phyloP scores from a whole-genome alignment of 768 basidiomycete species.

The Terana coerulea region DNA sequence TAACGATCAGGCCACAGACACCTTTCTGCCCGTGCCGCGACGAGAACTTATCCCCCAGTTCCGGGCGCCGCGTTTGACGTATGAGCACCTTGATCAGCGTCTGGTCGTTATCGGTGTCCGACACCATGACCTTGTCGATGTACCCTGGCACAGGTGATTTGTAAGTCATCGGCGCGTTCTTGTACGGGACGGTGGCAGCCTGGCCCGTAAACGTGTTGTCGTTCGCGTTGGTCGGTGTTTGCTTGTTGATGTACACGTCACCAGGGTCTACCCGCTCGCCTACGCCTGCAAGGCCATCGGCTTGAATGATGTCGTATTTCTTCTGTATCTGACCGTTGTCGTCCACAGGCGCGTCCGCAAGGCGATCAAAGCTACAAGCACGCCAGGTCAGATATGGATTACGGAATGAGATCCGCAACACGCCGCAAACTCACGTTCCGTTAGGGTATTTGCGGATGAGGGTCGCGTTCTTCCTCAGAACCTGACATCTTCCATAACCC shows the following conservation, averaged over 20 bases:
- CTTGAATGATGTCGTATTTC: conserved; percentile 87
- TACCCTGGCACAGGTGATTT: conserved; percentile 92
- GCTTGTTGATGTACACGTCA: conserved; percentile 96
- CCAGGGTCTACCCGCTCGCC: conserved; percentile 92
- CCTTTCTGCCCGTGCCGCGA: conserved; percentile 98
- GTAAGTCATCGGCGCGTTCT: conserved; percentile 89
- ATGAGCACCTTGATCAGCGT: conserved; percentile 96
- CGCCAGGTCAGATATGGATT: neutral
- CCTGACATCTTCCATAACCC: conserved; percentile 97
- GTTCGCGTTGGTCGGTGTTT: conserved; percentile 91
- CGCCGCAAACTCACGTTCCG: conserved; percentile 86
- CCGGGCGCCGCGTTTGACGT: conserved; percentile 93
- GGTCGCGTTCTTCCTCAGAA: conserved; percentile 91
- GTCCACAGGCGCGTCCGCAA: conserved; percentile 88
- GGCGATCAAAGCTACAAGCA: conserved; percentile 62
- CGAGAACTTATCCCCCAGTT: conserved; percentile 98
- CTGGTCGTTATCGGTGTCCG: conserved; percentile 95
- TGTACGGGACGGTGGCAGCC: conserved; percentile 81
- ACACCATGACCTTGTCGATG: conserved; percentile 97
- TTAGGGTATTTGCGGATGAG: conserved; percentile 96
- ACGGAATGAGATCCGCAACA: neutral
- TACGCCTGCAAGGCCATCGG: conserved; percentile 91
- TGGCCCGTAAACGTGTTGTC: conserved; percentile 87
- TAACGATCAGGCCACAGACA: conserved; percentile 97
- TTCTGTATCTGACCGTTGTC: conserved; percentile 77